Base-by-base conservation (phyloP, 768 basidiomycete species). In the Lactarius sanguifluus region DNA sequence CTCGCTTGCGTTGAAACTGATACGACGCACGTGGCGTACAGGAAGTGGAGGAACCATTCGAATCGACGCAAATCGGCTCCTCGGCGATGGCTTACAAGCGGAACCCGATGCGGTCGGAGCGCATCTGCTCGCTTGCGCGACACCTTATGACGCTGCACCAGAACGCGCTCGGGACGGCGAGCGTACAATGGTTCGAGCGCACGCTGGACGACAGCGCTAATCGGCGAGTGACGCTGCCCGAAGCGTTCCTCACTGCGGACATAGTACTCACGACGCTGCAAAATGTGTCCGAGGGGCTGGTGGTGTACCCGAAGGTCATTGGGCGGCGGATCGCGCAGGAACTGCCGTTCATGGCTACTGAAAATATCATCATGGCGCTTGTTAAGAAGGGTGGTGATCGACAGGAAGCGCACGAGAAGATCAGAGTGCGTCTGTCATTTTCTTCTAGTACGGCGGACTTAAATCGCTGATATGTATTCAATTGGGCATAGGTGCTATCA, bases 11-110 rank as follows among this genome's bases (percentile, higher is more conserved):
- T 2, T n/a, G 25, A 18, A 43, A 45, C 32, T 52, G 52, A 58
- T 18, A 13, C 16, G n/a, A 25, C 32, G 2, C n/a, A 5, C 41
- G 10, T 59, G 16, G 7, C 12, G 12, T 38, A 45, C 65, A 92
- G 88, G 97, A 98, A 86, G 83, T 99, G 55, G 97, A 99, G 78
- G 97, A 99, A 75, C 97, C 97, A 0, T 98, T 98, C 77, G 96
- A 99, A 77, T 92, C 94, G 61, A 96, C 96, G 23, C 97, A 99
- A 79, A 99, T 98, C 71, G 97, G 97, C 8, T 92, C 91, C 12
- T 94, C 91, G 0, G 95, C 95, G 1, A 98, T 98, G 96, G 96
- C 96, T 10, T 98, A 98, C 86, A 98, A 98, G 80, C 86, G 96
- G 63, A 98, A 99, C 78, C 97, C 97, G 8, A 99, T 99, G 97